Conservation (phyloP, 192 early-diverging fungal species). For the Podila minutissima region DNA sequence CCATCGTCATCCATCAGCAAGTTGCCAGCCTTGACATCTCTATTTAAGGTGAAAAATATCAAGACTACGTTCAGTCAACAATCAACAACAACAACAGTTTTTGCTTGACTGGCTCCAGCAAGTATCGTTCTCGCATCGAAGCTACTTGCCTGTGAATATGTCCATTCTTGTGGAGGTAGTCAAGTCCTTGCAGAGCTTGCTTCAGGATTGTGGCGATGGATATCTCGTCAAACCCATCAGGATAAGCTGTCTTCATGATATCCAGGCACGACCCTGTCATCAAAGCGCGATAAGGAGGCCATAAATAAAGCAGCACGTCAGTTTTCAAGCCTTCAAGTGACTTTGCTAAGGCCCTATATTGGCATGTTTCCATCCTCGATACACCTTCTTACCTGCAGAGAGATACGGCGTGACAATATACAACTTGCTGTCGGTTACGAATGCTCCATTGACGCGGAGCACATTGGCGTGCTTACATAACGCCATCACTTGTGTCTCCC, state of each 20-base stretch:
- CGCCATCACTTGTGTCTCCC: slow-evolving; percentile 89
- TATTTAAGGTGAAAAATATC: slow-evolving; percentile 5
- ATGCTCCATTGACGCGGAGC: slow-evolving; percentile 84
- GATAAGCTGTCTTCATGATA: slow-evolving; percentile 89
- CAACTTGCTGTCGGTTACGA: slow-evolving; percentile 82
- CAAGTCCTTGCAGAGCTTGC: slow-evolving; percentile 74
- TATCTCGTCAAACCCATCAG: slow-evolving; percentile 84
- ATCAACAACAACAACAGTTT: neutral
- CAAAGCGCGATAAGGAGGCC: neutral
- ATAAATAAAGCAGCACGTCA: too few relatives aligned
- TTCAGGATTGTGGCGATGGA: slow-evolving; percentile 84
- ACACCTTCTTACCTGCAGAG: slow-evolving; percentile 58
- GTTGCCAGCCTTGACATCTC: slow-evolving; percentile 81
- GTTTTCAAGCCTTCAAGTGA: too few relatives aligned
- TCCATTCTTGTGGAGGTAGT: slow-evolving; percentile 72
- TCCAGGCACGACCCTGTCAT: slow-evolving; percentile 80
- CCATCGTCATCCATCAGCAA: slow-evolving; percentile 74
- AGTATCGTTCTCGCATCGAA: neutral
- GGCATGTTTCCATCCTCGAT: too few relatives aligned
- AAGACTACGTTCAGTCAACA: neutral
- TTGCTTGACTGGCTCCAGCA: too few relatives aligned
- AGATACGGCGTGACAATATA: slow-evolving; percentile 90
- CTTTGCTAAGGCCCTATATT: too few relatives aligned
- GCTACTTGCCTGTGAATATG: slow-evolving; percentile 66
- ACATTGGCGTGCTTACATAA: slow-evolving; percentile 88